Base-by-base conservation (phyloP, 108 stramenopile genomes). In the Cyclotella sp. region DNA sequence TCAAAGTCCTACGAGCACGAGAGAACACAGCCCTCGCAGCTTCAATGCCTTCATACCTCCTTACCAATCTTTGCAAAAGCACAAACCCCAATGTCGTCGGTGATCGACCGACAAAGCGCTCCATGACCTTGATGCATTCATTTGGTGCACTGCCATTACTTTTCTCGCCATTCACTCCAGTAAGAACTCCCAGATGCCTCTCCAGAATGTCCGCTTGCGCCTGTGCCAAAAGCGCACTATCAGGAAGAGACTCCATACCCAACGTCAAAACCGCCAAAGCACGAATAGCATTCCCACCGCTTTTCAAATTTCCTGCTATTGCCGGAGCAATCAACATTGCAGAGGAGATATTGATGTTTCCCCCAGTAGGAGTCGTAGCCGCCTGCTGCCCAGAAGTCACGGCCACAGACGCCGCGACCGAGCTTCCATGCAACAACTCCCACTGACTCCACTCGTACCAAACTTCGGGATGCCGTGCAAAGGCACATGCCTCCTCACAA, bases 391-490 rank as follows among this genome's bases (percentile, higher is more conserved):
- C 66, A n/a, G 58, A 14, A 13, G 77, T 54, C 40, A 66, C 24
- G 27, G 59, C 30, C 46, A 44, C 72, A 10, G 76, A 58, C 42
- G 44, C 87, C 26, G 70, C 79, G 40, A 69, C 44, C 1, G 84
- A 75, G 28, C 55, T 74, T 55, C 76, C 69, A 57, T 83, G 85
- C 45, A 79, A 58, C 28, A 89, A 70, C 74, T 96, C 95, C 91
- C 92, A 96, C 72, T 82, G 87, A 73, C 89, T 85, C 95, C 95
- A 96, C 83, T 90, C 92, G 42, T 90, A 88, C 95, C 95, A 96
- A 24, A 86, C 87, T 72, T 96, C 95, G 18, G 91, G 89, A 75
- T 92, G 89, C 27, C 90, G 72, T 40, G 90, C 88, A 70, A 94
- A 85, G 5, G 84, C 86, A 65, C 89, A 90, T n/a, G 79, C 86